Evolutionary conservation across 164 flowering plant genomes (phyloP).

Genomic region (Chloranthus sessilifolius): DNA sequence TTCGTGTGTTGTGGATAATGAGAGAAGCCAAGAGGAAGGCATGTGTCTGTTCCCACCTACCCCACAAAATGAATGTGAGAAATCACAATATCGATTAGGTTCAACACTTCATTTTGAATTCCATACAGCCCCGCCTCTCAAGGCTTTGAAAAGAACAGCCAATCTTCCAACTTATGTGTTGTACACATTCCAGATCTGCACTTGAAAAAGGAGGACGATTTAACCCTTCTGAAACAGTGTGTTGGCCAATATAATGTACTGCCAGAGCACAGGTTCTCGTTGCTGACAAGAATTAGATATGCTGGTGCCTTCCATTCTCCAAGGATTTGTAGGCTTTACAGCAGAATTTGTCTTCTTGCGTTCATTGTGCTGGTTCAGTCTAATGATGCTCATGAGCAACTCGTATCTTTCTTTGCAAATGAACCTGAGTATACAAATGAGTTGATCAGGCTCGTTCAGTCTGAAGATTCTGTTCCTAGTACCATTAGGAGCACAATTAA

Average conservation of each 20-base stretch:
- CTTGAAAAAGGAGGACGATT: constrained; percentile 65
- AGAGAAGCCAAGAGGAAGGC: constrained; percentile 62
- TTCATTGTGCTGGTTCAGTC: constrained; percentile 92
- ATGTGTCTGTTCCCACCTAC: constrained; percentile 62
- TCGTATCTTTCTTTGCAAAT: constrained; percentile 81
- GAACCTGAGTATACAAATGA: constrained; percentile 95
- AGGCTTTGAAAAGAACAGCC: constrained; percentile 18
- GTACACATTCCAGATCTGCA: constrained; percentile 75
- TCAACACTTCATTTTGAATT: constrained; percentile 86
- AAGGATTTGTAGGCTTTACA: constrained; percentile 70
- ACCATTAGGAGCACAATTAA: constrained; percentile 68
- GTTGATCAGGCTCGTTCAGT: constrained; percentile 74
- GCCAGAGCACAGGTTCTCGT: constrained; percentile 62
- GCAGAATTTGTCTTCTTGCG: constrained; percentile 83
- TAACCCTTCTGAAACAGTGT: constrained; percentile 58
- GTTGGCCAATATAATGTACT: constrained; percentile 69
- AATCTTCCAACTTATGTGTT: constrained; percentile 36
- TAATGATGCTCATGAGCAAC: constrained; percentile 83
- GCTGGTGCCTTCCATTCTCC: constrained; percentile 80
- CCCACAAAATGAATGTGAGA: constrained; percentile 39
- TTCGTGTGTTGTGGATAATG: constrained; percentile 73
- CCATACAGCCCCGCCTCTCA: constrained; percentile 36
- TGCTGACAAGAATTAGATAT: constrained; percentile 85
- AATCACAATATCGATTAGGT: constrained; percentile 58
- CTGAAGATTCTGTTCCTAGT: constrained; percentile 69